Evolutionary conservation across 352 stramenopile genomes (phyloP).

Genomic region (Phytopythium montanum): DNA sequence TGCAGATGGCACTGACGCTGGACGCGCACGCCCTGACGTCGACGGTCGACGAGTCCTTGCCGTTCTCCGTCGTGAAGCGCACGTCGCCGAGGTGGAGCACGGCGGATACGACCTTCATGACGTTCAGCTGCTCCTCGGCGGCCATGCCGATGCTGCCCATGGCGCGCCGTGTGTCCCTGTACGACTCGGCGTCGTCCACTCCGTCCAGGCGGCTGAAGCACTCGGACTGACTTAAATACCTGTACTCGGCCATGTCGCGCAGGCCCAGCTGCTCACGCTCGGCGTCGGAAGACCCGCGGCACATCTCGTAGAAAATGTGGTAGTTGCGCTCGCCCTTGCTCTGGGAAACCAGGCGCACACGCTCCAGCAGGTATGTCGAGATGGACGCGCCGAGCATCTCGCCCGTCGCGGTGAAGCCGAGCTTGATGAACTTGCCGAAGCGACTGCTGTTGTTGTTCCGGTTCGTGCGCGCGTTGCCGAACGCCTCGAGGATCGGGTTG

Average conservation of each 20-base stretch:
- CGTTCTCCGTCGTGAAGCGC: constrained; percentile 65
- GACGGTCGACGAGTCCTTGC: constrained; percentile 61
- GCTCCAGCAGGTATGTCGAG: constrained; percentile 95
- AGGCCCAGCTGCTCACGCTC: constrained; percentile 52
- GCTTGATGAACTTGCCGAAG: constrained; percentile 97
- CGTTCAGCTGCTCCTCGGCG: constrained; percentile 66
- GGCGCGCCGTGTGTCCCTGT: constrained; percentile 57
- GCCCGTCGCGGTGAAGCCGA: constrained; percentile 80
- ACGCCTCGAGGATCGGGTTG: constrained; percentile 95
- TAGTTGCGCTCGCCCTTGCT: constrained; percentile 95
- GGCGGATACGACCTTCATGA: constrained; percentile 80
- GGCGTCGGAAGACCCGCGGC: constrained; percentile 57
- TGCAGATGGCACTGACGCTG: constrained; percentile 83
- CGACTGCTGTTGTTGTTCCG: constrained; percentile 96
- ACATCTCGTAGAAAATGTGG: constrained; percentile 98
- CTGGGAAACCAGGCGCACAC: constrained; percentile 92
- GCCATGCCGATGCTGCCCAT: constrained; percentile 86
- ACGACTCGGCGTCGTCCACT: constrained; percentile 79
- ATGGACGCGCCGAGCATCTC: constrained; percentile 80
- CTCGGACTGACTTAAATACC: constrained; percentile 84
- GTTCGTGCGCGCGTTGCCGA: constrained; percentile 94
- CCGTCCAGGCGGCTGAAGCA: constrained; percentile 72
- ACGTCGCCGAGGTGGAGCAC: constrained; percentile 88
- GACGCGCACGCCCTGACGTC: constrained; percentile 39
- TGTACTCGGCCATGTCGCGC: constrained; percentile 50